phyloP scores from a whole-genome alignment of 1,284 basidiomycete species.

The Marasmius tenuissimus region DNA sequence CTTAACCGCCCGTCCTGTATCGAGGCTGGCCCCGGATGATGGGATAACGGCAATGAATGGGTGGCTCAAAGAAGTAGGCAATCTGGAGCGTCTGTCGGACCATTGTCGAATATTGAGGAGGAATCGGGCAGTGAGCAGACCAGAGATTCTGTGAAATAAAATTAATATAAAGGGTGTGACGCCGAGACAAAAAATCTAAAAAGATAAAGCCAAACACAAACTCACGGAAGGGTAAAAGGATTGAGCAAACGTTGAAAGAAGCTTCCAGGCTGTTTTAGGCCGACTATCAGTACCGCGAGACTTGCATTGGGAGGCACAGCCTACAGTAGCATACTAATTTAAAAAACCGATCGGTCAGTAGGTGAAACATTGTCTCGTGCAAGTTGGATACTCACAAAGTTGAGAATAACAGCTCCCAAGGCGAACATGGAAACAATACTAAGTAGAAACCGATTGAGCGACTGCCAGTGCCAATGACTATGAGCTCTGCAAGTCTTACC shows the following conservation, averaged over 20 bases:
- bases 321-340: background rate
- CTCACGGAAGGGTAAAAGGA: conserved; percentile 30
- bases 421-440: conserved; percentile 28
- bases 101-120: conserved; percentile 30
- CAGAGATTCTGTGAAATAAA: conserved; percentile 27
- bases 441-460: background rate
- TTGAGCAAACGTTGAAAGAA: conserved; percentile 28
- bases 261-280: conserved; percentile 22
- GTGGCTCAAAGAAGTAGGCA: background rate
- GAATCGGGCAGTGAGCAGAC: conserved; percentile 31
- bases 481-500: conserved; percentile 12
- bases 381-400: conserved; percentile 22
- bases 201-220: background rate
- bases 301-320: background rate
- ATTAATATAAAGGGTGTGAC: background rate
- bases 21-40: no score
- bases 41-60: no score
- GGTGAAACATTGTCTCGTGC: no score
- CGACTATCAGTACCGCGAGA: background rate
- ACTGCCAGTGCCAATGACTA: background rate
- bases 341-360: no score
- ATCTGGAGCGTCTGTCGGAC: conserved; percentile 12
- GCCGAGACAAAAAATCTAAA: background rate
- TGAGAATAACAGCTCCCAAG: conserved; percentile 24
- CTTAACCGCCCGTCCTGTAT: no score